Evolutionary conservation across 306 rosid species (phyloP).

Genomic region (Malus sieversii): DNA sequence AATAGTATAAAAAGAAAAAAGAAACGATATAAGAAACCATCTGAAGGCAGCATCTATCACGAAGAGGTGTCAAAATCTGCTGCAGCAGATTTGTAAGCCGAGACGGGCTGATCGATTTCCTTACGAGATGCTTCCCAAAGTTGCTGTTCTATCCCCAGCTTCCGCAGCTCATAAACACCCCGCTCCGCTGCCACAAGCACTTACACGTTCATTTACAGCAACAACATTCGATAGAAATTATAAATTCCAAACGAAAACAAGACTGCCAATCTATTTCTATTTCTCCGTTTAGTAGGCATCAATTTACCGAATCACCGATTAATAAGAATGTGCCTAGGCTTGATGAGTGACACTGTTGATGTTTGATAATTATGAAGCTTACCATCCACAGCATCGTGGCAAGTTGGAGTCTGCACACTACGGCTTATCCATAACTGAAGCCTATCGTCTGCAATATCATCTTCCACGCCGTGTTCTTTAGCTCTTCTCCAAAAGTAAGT

Average conservation of each 20-base stretch:
- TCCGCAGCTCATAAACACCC: conserved; percentile 79
- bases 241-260: neutral
- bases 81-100: conserved; percentile 38
- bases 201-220: neutral
- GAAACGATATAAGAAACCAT: conserved; percentile 23
- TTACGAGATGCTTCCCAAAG: conserved; percentile 98
- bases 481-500: conserved; percentile 98
- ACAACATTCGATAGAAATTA: neutral
- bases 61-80: conserved; percentile 42
- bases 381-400: conserved; percentile 99
- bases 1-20: conserved; percentile 9
- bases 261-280: neutral
- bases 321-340: neutral
- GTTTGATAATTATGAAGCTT: conserved; percentile 10
- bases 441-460: conserved; percentile 83
- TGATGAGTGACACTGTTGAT: neutral
- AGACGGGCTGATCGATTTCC: conserved; percentile 60
- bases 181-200: conserved; percentile 63
- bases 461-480: conserved; percentile 71
- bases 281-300: neutral
- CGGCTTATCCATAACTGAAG: conserved; percentile 81
- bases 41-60: conserved; percentile 3
- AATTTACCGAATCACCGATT: neutral
- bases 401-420: conserved; percentile 63
- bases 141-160: conserved; percentile 84